Conservation (phyloP, 1,139 yeast genomes). For the Protomyces arabidopsidicola region DNA sequence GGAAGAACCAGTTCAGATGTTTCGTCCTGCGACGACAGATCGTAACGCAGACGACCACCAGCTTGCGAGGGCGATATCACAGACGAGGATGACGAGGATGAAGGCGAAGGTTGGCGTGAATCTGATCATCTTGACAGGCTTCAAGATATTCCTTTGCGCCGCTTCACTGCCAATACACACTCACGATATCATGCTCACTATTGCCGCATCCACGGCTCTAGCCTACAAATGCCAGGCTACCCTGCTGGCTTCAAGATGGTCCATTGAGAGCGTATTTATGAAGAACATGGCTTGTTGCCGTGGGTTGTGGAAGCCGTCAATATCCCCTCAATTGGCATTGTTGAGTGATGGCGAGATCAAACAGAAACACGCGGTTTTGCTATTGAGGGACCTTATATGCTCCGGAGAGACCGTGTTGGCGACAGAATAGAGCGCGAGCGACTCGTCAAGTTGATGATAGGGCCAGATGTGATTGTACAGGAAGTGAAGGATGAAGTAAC, state of each 20-base stretch:
- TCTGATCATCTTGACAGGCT: not conserved
- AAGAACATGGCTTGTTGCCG: constrained; percentile 17
- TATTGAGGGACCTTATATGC: constrained; percentile 17
- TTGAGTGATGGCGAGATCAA: constrained; percentile 19
- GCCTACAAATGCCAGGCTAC: not conserved
- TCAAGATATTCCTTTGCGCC: not conserved
- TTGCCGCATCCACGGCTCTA: not conserved
- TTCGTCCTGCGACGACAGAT: not conserved
- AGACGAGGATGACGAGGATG: not conserved
- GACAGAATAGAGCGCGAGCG: not conserved
- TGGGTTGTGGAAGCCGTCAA: constrained; percentile 22
- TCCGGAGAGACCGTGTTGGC: constrained; percentile 8
- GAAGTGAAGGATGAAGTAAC: not conserved
- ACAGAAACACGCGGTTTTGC: constrained; percentile 9
- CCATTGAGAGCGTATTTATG: constrained; percentile 3
- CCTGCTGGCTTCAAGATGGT: constrained; percentile 20
- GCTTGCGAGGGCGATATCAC: not conserved
- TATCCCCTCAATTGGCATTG: constrained; percentile 16
- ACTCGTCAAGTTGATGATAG: not conserved
- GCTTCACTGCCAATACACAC: not conserved
- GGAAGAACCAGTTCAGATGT: not conserved
- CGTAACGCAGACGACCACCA: not conserved
- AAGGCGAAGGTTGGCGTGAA: not conserved
- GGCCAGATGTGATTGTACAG: too few relatives aligned
- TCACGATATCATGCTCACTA: not conserved